Evolutionary conservation across 768 basidiomycete species (phyloP).

Genomic region (Hygrophoropsis aurantiaca): DNA sequence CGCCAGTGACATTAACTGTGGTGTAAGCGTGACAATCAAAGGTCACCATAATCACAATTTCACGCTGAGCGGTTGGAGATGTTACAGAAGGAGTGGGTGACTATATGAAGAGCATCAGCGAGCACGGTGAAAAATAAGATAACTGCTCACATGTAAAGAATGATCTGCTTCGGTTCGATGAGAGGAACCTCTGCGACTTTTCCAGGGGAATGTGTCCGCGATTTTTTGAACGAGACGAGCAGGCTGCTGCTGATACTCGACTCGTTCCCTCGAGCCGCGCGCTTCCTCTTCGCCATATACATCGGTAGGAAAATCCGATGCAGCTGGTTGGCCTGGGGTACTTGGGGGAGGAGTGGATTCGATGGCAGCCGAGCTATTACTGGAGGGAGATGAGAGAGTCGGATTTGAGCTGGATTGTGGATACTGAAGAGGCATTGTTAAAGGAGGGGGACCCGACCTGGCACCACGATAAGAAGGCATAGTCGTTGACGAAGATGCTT

Average conservation of each 20-base stretch:
- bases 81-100: constrained; percentile 30
- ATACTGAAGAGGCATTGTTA: constrained; percentile 33
- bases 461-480: constrained; percentile 18
- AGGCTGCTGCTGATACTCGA: constrained; percentile 24
- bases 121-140: constrained; percentile 7
- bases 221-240: constrained; percentile 32
- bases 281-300: constrained; percentile 39
- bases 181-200: constrained; percentile 27
- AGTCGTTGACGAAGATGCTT: constrained; percentile 22
- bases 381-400: constrained; percentile 69
- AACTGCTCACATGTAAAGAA: constrained; percentile 15
- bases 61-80: constrained; percentile 31
- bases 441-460: constrained; percentile 25
- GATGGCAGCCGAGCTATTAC: constrained; percentile 58
- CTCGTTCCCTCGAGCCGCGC: constrained; percentile 26
- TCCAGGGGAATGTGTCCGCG: constrained; percentile 20
- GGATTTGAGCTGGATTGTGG: constrained; percentile 48
- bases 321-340: constrained; percentile 55
- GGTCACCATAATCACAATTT: constrained; percentile 61
- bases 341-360: constrained; percentile 73
- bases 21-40: constrained; percentile 75
- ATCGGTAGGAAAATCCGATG: constrained; percentile 38
- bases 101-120: constrained; percentile 15
- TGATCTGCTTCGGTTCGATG: constrained; percentile 16
- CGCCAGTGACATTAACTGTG: constrained; percentile 68